Percentiles rank a stretch among this genome's conserved stretches.
Conservation (phyloP, 1,284 basidiomycete genomes). For the Apiotrichum akiyoshidainum region DNA sequence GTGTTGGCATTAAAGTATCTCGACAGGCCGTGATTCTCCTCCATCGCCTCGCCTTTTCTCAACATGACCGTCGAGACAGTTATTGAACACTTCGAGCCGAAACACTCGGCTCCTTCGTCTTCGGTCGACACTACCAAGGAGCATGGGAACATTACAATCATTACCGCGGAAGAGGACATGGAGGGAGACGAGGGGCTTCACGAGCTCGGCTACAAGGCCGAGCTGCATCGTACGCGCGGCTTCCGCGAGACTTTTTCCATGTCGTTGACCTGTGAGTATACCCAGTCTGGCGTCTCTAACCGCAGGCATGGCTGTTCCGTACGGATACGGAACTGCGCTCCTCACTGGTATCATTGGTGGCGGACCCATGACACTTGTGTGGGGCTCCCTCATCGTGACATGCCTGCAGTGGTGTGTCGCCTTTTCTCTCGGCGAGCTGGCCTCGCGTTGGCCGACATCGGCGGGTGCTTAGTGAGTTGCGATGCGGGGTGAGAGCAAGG, state of each 20-base stretch:
- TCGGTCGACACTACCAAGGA: slow-evolving; percentile 9
- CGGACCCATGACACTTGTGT: slow-evolving; percentile 15
- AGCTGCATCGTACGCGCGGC: slow-evolving; percentile 15
- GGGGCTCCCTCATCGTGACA: slow-evolving; percentile 17
- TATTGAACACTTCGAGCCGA: slow-evolving; percentile 14
- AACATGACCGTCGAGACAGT: slow-evolving; percentile 8
- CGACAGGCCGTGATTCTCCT: no score
- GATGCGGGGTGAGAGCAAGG: not conserved
- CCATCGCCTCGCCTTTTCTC: not conserved
- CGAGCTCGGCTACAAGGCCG: slow-evolving; percentile 19
- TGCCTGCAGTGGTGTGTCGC: slow-evolving; percentile 13
- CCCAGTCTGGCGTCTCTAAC: not conserved
- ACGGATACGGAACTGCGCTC: slow-evolving; percentile 13
- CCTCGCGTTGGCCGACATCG: slow-evolving; percentile 17
- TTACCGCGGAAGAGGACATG: slow-evolving; percentile 9
- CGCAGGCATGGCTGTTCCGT: slow-evolving; percentile 15
- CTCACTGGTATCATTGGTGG: slow-evolving; percentile 14
- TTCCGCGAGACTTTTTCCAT: slow-evolving; percentile 13
- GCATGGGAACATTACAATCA: slow-evolving; percentile 11
- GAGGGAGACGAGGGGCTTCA: slow-evolving; percentile 19
- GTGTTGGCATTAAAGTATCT: no score
- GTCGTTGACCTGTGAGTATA: slow-evolving; percentile 14
- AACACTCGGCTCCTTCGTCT: slow-evolving; percentile 6
- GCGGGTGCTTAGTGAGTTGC: slow-evolving; percentile 16
- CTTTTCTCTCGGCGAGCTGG: slow-evolving; percentile 16